A percentile compares a stretch with the other conserved stretches of the same genome.
These are phyloP conservation scores for Uncinocarpus reesii DNA, from an alignment of 2,329 filamentous ascomycete species.

Conservation along the genomic window DNA sequence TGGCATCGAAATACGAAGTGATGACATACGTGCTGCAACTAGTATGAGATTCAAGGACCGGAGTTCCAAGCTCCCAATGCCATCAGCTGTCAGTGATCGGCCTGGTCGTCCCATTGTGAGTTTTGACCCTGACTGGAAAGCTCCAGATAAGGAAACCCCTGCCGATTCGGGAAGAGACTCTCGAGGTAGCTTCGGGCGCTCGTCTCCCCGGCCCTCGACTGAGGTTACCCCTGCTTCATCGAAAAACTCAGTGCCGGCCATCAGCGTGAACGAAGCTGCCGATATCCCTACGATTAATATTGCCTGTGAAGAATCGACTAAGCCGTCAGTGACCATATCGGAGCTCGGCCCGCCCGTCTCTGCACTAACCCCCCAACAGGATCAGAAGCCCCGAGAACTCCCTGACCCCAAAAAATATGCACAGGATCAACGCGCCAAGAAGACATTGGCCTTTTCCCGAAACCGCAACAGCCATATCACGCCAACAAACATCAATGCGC, in stretches of 20 bases:
- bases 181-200: neutral
- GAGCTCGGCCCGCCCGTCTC: slow-evolving; percentile 30
- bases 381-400: slow-evolving; percentile 16
- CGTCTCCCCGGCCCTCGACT: slow-evolving; percentile 11
- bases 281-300: slow-evolving; percentile 29
- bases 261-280: slow-evolving; percentile 38
- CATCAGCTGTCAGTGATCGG: slow-evolving; percentile 80
- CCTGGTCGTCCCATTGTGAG: slow-evolving; percentile 92
- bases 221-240: slow-evolving; percentile 10
- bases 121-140: slow-evolving; percentile 75
- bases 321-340: slow-evolving; percentile 23
- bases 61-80: slow-evolving; percentile 76
- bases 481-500: slow-evolving; percentile 39
- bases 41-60: slow-evolving; percentile 80
- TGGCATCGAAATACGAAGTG: slow-evolving; percentile 69
- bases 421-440: neutral
- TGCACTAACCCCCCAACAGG: slow-evolving; percentile 22
- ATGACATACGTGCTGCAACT: slow-evolving; percentile 83
- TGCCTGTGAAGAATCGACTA: slow-evolving; percentile 19
- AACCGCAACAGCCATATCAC: slow-evolving; percentile 21
- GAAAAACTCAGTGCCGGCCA: slow-evolving; percentile 32
- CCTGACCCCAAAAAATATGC: slow-evolving; percentile 15
- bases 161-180: slow-evolving; percentile 19
- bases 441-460: slow-evolving; percentile 17
- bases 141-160: slow-evolving; percentile 39